phyloP scores from a whole-genome alignment of 2,329 filamentous ascomycete species.

The Drechslera avenae region DNA sequence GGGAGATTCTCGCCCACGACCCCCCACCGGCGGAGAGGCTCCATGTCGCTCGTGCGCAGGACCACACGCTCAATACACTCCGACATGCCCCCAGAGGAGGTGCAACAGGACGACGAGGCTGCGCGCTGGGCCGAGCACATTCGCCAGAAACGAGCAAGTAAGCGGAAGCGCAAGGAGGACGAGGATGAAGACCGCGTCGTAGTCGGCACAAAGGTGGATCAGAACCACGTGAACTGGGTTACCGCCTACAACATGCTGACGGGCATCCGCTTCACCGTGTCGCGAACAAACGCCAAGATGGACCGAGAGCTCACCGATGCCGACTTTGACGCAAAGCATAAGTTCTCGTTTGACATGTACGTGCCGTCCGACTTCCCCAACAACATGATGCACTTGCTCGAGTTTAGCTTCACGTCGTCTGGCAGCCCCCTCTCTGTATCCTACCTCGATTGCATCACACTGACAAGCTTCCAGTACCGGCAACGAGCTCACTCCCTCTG shows the following conservation, averaged over 20 bases:
- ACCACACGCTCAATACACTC: constrained; percentile 85
- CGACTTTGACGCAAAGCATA: constrained; percentile 93
- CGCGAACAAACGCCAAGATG: constrained; percentile 93
- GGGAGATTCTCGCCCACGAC: constrained; percentile 81
- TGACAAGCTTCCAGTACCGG: constrained; percentile 69
- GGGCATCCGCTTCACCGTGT: constrained; percentile 95
- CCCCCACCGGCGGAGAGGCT: constrained; percentile 71
- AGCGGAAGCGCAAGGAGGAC: constrained; percentile 80
- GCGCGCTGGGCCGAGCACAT: constrained; percentile 91
- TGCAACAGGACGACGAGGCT: constrained; percentile 86
- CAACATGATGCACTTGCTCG: constrained; percentile 19
- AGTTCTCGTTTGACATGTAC: constrained; percentile 98
- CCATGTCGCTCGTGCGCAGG: constrained; percentile 79
- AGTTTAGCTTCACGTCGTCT: constrained; percentile 20
- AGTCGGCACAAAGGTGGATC: constrained; percentile 96
- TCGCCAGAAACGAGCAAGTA: constrained; percentile 87
- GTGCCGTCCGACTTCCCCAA: constrained; percentile 46
- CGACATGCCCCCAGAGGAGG: constrained; percentile 81
- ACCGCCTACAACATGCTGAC: constrained; percentile 99
- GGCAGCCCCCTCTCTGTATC: constrained; percentile 14
- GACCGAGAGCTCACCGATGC: constrained; percentile 86
- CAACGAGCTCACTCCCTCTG: constrained; percentile 94
- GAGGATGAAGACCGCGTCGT: constrained; percentile 89
- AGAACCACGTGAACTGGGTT: constrained; percentile 95
- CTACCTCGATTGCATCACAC: background rate